Base-by-base conservation (phyloP, 305 asterid species). In the Euphrasia arctica region DNA sequence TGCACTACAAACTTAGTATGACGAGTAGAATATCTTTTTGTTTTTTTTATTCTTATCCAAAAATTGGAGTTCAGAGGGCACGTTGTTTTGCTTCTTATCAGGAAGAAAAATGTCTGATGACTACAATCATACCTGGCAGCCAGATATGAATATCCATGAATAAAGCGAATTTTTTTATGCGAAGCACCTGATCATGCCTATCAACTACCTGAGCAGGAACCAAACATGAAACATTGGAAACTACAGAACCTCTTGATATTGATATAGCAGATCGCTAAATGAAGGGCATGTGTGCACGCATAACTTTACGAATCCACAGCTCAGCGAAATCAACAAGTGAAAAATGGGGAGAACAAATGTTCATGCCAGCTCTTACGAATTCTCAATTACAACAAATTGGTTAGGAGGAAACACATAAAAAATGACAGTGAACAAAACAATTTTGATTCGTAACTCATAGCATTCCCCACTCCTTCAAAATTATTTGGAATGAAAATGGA, bases 81-180 rank as follows among this genome's bases (percentile, higher is more conserved):
- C 9, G 3, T 39, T 36, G 11, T 39, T 36, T 39, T 39, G 43
- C 11, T 39, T 39, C 11, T 39, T 39, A 39, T 39, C 43, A 39
- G 43, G 10, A 39, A 39, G 9, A 39, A 45, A 61, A 22, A 1
- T 18, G 7, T 42, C 54, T 22, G 22, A 11, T 11, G 25, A 56
- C 25, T 36, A 50, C 49, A 45, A 14, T 31, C 58, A 32, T 42
- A 54, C 6, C 34, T 45, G 47, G 47, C 54, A 6, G 8, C 64
- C 64, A 66, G 29, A 58, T 66, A 66, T 47, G 58, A 51, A 57
- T 58, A 57, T 10, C 28, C 58, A 65, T 47, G 47, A 36, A 42
- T 43, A 66, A 43, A 66, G 55, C 6, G 22, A 28, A 66, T 27
- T 8, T 32, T n/a, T 56, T 41, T 36, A 45, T 25, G 52, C 13